Evolutionary conservation across 129 eudicot species (phyloP), one percentile per base, ranked within the genome.

Genomic region (Flaveria sonorensis): DNA sequence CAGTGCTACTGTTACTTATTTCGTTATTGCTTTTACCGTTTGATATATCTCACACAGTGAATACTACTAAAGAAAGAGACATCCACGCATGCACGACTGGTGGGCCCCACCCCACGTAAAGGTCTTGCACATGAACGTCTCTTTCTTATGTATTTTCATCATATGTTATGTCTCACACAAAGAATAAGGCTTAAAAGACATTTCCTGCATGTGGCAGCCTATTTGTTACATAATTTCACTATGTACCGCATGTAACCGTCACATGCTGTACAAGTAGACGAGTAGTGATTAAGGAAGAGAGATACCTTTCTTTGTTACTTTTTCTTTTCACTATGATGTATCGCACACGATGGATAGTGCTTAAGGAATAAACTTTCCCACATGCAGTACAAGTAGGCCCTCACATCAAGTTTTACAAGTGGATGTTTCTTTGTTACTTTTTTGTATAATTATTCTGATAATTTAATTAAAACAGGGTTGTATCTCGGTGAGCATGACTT

Each of bases 401-500:
- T 24, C 19, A 21, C 19, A 24, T 21, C 18, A 23, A n/a, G n/a
- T n/a, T n/a, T n/a, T n/a, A n/a, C n/a, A n/a, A n/a, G n/a, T 30
- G 36, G 36, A 30, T 30, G 36, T 30, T 32, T 64, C 52, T 24
- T 51, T 24, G 39, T 40, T 45, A 32, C 48, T 10, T 43, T 66
- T 21, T 73, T 0, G 52, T 67, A 36, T 16, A 45, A 57, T 7
- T 20, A n/a, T 30, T 40, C 76, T 71, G 59, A 10, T 61, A 30
- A 53, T 69, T 64, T 39, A 19, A 36, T 74, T 81, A 13, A 70
- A 77, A 65, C 83, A 93, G 98, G 98, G 98, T 65, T 93, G 96
- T 57, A 91, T 93, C 76, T 84, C 98, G 5, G 85, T 90, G 53
- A 90, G 96, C 74, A 77, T 90, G 92, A 77, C 83, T 36, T 75